phyloP scores from a whole-genome alignment of 257 asterid genomes.

The Catharanthus roseus region DNA sequence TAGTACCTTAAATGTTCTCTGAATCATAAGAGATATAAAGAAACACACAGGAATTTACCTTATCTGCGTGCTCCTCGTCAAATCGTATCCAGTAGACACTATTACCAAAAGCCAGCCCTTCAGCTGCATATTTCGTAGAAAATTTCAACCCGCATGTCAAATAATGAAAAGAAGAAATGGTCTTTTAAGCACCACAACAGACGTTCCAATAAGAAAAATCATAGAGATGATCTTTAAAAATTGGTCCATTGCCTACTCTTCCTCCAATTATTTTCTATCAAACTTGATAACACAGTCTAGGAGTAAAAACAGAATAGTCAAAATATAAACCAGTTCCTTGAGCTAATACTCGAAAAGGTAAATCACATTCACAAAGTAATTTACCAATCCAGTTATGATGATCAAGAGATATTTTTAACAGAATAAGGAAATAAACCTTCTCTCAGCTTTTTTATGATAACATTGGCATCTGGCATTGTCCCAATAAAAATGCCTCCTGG shows the following conservation, averaged over 20 bases:
- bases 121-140: constrained; percentile 54
- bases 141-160: constrained; percentile 2
- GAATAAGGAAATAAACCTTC: constrained; percentile 49
- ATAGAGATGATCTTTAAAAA: neutral
- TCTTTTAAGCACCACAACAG: neutral
- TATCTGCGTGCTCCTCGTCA: constrained; percentile 63
- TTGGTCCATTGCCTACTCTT: neutral
- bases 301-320: neutral
- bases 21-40: neutral
- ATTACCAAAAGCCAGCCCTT: constrained; percentile 82
- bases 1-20: neutral
- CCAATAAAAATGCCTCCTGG: constrained; percentile 97
- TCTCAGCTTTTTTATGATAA: constrained; percentile 77
- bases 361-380: neutral
- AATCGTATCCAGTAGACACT: constrained; percentile 85
- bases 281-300: neutral
- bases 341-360: no score
- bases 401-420: neutral
- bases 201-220: neutral
- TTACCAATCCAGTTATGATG: neutral
- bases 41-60: constrained; percentile 42
- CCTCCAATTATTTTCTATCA: neutral
- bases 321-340: neutral
- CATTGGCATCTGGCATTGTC: constrained; percentile 99
- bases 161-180: neutral